Evolutionary conservation across 768 basidiomycete genomes (phyloP).

Genomic region (Nidula microcarpa): DNA sequence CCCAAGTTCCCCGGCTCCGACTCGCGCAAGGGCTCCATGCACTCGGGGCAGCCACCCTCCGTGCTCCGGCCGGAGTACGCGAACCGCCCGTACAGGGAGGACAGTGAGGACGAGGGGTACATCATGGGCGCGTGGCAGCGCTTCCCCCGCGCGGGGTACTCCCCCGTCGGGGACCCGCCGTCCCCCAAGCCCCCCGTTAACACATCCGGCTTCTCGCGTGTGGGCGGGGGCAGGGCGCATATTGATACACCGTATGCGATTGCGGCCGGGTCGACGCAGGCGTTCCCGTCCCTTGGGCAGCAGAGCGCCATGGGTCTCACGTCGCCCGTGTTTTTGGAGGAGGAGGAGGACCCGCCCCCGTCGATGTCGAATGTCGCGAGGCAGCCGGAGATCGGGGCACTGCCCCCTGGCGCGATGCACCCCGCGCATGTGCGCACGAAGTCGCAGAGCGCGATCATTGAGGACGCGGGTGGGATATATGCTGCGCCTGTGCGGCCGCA

Average conservation of each 20-base stretch:
- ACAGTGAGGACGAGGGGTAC: conserved; percentile 78
- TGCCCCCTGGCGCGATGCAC: conserved; percentile 64
- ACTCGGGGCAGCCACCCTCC: conserved; percentile 62
- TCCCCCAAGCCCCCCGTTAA: not conserved
- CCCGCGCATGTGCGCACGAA: conserved; percentile 68
- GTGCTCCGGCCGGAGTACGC: conserved; percentile 81
- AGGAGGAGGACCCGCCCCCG: conserved; percentile 43
- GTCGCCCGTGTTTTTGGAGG: conserved; percentile 14
- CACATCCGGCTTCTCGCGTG: conserved; percentile 73
- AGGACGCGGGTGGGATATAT: conserved; percentile 42
- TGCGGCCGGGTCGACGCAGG: conserved; percentile 52
- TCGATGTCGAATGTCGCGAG: conserved; percentile 47
- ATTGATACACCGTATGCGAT: conserved; percentile 86
- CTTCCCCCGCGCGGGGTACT: conserved; percentile 52
- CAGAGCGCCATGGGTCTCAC: conserved; percentile 19
- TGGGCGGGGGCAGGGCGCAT: conserved; percentile 86
- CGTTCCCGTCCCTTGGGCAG: conserved; percentile 64
- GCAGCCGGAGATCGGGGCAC: conserved; percentile 24
- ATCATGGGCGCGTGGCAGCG: conserved; percentile 97
- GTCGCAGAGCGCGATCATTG: conserved; percentile 85
- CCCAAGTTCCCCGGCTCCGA: conserved; percentile 30
- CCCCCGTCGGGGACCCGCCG: conserved; percentile 35
- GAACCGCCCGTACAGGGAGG: conserved; percentile 70
- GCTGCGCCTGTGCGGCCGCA: not conserved
- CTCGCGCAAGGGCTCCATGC: conserved; percentile 46